These are phyloP conservation scores for Fusarium floridanum DNA, from an alignment of 2,329 filamentous ascomycete species.

Conservation along the genomic window DNA sequence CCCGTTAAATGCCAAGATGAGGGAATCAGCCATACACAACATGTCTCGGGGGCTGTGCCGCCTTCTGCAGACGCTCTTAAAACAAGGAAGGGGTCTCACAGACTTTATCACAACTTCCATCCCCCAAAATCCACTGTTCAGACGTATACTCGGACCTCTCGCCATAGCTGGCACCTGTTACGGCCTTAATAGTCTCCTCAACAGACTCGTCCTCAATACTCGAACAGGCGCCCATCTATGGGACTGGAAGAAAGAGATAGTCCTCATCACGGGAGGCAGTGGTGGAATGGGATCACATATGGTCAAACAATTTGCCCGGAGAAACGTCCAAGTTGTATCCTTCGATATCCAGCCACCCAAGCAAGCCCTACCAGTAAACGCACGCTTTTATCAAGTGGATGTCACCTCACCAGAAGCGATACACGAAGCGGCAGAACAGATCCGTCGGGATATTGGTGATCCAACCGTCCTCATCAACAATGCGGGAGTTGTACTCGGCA, in stretches of 20 bases:
- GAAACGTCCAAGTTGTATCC: constrained; percentile 13
- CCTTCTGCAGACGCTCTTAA: background rate
- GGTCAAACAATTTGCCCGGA: constrained; percentile 36
- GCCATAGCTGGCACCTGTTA: background rate
- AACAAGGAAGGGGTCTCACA: background rate
- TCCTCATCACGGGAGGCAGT: constrained; percentile 25
- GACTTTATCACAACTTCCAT: background rate
- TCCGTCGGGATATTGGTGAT: constrained; percentile 21
- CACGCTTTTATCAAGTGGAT: constrained; percentile 21
- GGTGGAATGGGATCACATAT: constrained; percentile 54
- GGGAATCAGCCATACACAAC: background rate
- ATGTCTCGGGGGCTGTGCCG: background rate
- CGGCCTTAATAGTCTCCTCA: background rate
- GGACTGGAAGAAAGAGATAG: constrained; percentile 18
- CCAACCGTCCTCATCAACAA: constrained; percentile 35
- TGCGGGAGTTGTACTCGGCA: constrained; percentile 16
- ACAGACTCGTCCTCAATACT: background rate
- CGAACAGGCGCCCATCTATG: background rate
- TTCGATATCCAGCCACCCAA: constrained; percentile 15
- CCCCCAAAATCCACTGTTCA: background rate
- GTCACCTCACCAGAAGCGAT: constrained; percentile 18
- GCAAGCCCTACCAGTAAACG: background rate
- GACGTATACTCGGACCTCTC: background rate
- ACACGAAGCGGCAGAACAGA: constrained; percentile 5
- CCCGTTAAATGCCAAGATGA: background rate